Evolutionary conservation across 371 early-diverging fungal species (phyloP).

Genomic region (Mycotypha africana): DNA sequence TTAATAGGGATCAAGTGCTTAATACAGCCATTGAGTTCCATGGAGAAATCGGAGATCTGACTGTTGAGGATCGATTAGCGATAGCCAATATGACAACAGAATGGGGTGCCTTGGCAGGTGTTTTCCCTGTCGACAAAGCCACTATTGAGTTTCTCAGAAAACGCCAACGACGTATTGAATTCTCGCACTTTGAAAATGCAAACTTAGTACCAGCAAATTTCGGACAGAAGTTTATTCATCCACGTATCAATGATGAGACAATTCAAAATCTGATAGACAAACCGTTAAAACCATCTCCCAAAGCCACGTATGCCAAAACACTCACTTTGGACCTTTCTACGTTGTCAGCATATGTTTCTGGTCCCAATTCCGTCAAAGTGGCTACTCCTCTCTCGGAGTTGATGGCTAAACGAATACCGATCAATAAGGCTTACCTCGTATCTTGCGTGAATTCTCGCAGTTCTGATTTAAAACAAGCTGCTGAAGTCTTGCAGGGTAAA

Average conservation of each 20-base stretch:
- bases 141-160: constrained; percentile 69
- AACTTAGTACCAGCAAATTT: constrained; percentile 31
- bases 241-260: constrained; percentile 65
- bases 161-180: constrained; percentile 55
- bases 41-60: constrained; percentile 60
- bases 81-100: constrained; percentile 98
- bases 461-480: constrained; percentile 83
- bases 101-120: constrained; percentile 96
- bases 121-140: constrained; percentile 86
- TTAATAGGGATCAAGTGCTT: constrained; percentile 85
- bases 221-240: constrained; percentile 52
- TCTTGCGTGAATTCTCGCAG: constrained; percentile 92
- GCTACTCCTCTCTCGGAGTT: constrained; percentile 77
- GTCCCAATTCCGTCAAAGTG: constrained; percentile 93
- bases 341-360: constrained; percentile 83
- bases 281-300: constrained; percentile 53
- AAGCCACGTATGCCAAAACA: constrained; percentile 79
- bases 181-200: constrained; percentile 48
- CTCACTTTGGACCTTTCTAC: constrained; percentile 85
- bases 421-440: constrained; percentile 95
- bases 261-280: constrained; percentile 52
- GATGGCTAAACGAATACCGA: constrained; percentile 61
- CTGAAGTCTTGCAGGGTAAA: constrained; percentile 70
- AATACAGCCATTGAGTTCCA: constrained; percentile 93
- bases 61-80: constrained; percentile 86